Percentiles rank a stretch among this genome's conserved stretches.
phyloP scores from a whole-genome alignment of 257 asterid genomes.

The Voacanga thouarsii region DNA sequence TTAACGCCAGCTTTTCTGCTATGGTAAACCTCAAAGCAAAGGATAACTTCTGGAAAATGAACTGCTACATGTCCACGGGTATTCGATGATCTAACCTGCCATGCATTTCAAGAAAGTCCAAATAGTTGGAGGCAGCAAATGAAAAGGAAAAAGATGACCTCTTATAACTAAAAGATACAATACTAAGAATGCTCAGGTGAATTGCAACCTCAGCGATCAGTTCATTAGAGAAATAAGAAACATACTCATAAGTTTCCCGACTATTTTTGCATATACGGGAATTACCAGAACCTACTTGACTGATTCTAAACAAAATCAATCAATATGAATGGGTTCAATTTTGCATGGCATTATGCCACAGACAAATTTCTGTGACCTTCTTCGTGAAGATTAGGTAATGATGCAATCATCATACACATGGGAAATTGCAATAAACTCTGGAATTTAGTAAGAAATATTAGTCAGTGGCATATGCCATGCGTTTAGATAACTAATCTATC shows the following conservation, averaged over 20 bases:
- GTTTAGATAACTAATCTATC: not conserved
- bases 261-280: not conserved
- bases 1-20: constrained; percentile 47
- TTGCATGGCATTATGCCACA: not conserved
- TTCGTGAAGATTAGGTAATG: not conserved
- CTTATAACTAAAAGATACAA: not conserved
- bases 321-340: not conserved
- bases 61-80: constrained; percentile 41
- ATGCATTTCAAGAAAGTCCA: constrained; percentile 11
- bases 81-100: constrained; percentile 57
- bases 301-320: not conserved
- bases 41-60: constrained; percentile 66
- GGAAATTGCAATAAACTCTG: not conserved
- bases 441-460: not conserved
- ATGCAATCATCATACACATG: not conserved
- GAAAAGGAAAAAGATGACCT: not conserved
- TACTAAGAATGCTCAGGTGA: not conserved
- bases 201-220: not conserved
- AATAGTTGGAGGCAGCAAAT: not conserved
- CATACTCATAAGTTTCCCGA: not conserved
- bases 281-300: not conserved
- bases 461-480: not conserved
- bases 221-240: not conserved
- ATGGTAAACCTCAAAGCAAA: constrained; percentile 80
- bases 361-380: not conserved